Base-by-base conservation (phyloP, 129 eudicot genomes). In the Ambrosia artemisiifolia region DNA sequence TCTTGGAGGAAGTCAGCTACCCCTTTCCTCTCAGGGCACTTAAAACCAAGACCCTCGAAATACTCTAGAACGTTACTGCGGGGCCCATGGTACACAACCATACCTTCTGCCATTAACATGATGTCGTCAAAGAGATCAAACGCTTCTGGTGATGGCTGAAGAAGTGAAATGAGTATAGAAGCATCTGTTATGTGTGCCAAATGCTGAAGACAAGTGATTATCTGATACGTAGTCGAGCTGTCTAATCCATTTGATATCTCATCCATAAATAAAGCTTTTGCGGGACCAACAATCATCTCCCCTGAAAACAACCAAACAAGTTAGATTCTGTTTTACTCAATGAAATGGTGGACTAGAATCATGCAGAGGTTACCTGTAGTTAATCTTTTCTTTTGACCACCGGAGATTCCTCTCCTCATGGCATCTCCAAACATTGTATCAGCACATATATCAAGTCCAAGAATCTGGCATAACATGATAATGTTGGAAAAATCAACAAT, bases 1-100 rank as follows among this genome's bases (percentile, higher is more conserved):
- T 92, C 95, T 74, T 92, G 96, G n/a, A 92, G 95, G 73, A 92
- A 92, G 76, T 87, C 95, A 63, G 96, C 98, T 18, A 87, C 92
- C 1, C 92, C 98, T 84, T 92, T 92, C 79, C 98, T 87, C 35
- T 72, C 79, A 6, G 98, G 98, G 60, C 98, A 92, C 66, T 49
- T 89, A 46, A 89, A 87, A 36, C 96, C 98, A 66, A 89, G 83
- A 24, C 71, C 74, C 60, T 81, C 79, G 47, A 92, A 89, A 74
- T 87, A 92, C 34, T 87, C 92, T 66, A 92, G 42, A 76, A 74
- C 77, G 10, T 75, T 69, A 74, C 13, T 59, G 63, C 90, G 79
- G 1, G 95, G 85, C 63, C 96, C 96, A 64, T 92, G 96, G 72
- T 87, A 89, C 50, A 87, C 83, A 56, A 89, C 87, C 72, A 82